A percentile compares a stretch with the other conserved stretches of the same genome.
Evolutionary conservation across 2,329 filamentous ascomycete genomes (phyloP).

Genomic region (Neophaeococcomyces mojaviensis): DNA sequence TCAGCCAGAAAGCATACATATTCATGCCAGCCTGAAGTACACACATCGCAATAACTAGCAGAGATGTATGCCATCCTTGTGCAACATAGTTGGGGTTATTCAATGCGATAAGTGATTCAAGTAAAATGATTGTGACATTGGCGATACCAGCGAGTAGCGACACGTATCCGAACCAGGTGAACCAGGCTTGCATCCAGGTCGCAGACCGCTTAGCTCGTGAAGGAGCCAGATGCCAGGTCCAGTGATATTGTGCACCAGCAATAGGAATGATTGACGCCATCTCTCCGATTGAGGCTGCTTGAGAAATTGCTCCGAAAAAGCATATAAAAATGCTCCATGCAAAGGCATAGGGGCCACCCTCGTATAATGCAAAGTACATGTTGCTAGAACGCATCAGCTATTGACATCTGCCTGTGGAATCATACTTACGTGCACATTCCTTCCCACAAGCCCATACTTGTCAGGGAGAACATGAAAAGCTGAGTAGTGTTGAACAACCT

Average conservation of each 20-base stretch:
- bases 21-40: slow-evolving; percentile 25
- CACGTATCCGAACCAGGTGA: slow-evolving; percentile 7
- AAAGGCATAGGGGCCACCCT: slow-evolving; percentile 29
- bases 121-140: slow-evolving; percentile 30
- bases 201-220: background rate
- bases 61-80: slow-evolving; percentile 27
- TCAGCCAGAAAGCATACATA: slow-evolving; percentile 30
- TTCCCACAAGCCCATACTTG: slow-evolving; percentile 25
- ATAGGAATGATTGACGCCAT: slow-evolving; percentile 34
- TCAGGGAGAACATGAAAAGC: slow-evolving; percentile 26
- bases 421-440: slow-evolving; percentile 20
- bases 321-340: slow-evolving; percentile 27
- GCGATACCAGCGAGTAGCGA: slow-evolving; percentile 25
- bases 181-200: slow-evolving; percentile 7
- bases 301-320: slow-evolving; percentile 24
- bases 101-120: slow-evolving; percentile 26
- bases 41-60: slow-evolving; percentile 25
- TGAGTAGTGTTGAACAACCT: slow-evolving; percentile 25
- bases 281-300: slow-evolving; percentile 30
- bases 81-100: slow-evolving; percentile 26
- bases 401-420: background rate
- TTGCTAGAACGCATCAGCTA: slow-evolving; percentile 10
- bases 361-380: slow-evolving; percentile 23
- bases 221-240: slow-evolving; percentile 2
- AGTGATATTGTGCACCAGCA: slow-evolving; percentile 27